Base-by-base conservation (phyloP, 345 rosid species). In the Excoecaria cochinchinensis region DNA sequence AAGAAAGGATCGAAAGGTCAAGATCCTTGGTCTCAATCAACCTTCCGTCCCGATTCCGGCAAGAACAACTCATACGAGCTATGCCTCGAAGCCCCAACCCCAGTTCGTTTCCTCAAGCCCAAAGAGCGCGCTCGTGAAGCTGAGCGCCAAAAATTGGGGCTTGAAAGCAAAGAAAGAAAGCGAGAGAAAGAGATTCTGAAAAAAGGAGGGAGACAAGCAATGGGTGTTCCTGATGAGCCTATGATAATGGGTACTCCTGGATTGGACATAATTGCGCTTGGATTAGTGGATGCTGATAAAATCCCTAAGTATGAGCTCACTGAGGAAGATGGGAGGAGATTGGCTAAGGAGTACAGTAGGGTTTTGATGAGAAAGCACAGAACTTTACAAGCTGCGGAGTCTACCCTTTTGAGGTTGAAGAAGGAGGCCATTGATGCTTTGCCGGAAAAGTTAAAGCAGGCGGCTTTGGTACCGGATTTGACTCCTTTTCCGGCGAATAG, bases 291-390 rank as follows among this genome's bases (percentile, higher is more conserved):
- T 46, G 89, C 77, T 0, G 95, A 92, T 31, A 88, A 91, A 81
- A 76, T 94, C 4, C 97, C 97, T 0, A 92, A 90, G 82, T 92
- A 90, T 71, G 92, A 88, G 65, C 87, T 92, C 60, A 94, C 97
- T 10, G 97, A 84, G 63, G 98, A 94, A 78, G 97, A 92, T 76
- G 97, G 98, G 48, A 85, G 74, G 84, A 76, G 84, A 76, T 84
- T 94, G 63, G 97, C 98, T 0, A 94, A 92, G 70, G 98, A 92
- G 86, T 94, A 91, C 62, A 87, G 91, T 66, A 83, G 91, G 83
- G 87, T 92, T 75, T 84, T 92, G 86, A 94, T 94, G 98, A 87
- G 86, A 87, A 84, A 73, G 76, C 95, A 89, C 21, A 82, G 95
- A 59, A 95, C 85, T 10, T 86, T 85, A 75, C 97, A 89, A 82